A percentile compares a stretch with the other conserved stretches of the same genome.
Conservation (phyloP, 75 land plant genomes). For the Pinus tabuliformis region DNA sequence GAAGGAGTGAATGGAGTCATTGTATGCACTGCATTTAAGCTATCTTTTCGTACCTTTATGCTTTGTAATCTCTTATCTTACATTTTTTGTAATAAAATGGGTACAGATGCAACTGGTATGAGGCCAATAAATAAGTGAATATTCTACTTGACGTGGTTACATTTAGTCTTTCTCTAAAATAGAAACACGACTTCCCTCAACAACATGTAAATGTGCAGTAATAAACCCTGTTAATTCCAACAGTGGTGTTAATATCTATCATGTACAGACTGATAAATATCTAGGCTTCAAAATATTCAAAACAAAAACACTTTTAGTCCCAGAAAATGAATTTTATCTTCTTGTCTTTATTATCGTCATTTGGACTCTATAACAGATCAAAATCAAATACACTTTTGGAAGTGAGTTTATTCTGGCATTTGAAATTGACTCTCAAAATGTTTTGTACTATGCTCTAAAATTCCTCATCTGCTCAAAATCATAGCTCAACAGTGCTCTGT, state of each 20-base stretch:
- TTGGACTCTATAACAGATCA: background rate
- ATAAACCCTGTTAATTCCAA: background rate
- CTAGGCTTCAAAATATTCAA: background rate
- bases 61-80: background rate
- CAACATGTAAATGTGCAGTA: background rate
- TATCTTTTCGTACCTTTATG: background rate
- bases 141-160: background rate
- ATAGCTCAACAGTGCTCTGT: no score
- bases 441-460: no score
- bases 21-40: conserved; percentile 18
- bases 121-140: background rate
- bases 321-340: background rate
- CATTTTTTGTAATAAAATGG: background rate
- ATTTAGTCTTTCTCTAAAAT: background rate
- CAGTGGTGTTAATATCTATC: background rate
- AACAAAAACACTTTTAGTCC: background rate
- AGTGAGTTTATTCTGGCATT: no score
- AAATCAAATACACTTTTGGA: no score
- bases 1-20: conserved; percentile 46
- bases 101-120: background rate
- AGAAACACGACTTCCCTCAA: background rate
- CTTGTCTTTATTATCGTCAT: background rate
- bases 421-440: no score
- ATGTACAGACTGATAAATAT: background rate
- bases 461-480: no score